Percentiles rank a stretch among this genome's conserved stretches.
phyloP scores from a whole-genome alignment of 1,139 yeast genomes.

The Fermentozyma sake region DNA sequence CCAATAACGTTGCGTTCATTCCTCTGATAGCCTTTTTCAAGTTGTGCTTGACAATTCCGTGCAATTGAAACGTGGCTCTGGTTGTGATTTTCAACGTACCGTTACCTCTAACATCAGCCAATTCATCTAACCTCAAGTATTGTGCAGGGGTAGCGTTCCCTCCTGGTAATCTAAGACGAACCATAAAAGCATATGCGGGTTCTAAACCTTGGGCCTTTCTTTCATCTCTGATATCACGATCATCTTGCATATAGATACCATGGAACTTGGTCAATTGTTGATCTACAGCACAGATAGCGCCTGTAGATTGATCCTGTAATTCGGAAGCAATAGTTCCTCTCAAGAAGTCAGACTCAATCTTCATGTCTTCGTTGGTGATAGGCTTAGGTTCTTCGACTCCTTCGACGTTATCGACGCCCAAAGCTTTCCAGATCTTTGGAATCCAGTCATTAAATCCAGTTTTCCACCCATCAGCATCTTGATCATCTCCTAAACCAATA shows the following conservation, averaged over 20 bases:
- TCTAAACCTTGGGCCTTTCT: slow-evolving; percentile 90
- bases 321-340: slow-evolving; percentile 95
- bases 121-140: slow-evolving; percentile 80
- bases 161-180: slow-evolving; percentile 92
- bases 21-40: slow-evolving; percentile 90
- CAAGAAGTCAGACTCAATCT: slow-evolving; percentile 75
- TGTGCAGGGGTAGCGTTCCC: slow-evolving; percentile 86
- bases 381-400: slow-evolving; percentile 96
- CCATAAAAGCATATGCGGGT: slow-evolving; percentile 96
- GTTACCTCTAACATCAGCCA: slow-evolving; percentile 82
- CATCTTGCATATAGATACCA: slow-evolving; percentile 98
- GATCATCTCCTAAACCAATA: slow-evolving; percentile 91
- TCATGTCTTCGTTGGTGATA: slow-evolving; percentile 93
- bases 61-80: slow-evolving; percentile 95
- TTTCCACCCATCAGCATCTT: slow-evolving; percentile 91
- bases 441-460: slow-evolving; percentile 92
- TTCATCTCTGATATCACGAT: slow-evolving; percentile 91
- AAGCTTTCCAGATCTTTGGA: slow-evolving; percentile 76
- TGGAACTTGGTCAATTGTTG: slow-evolving; percentile 96
- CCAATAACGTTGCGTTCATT: slow-evolving; percentile 85
- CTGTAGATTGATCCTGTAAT: slow-evolving; percentile 75
- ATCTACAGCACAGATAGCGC: slow-evolving; percentile 88
- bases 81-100: slow-evolving; percentile 94
- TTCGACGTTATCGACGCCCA: slow-evolving; percentile 80
- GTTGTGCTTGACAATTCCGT: slow-evolving; percentile 88